Percentiles rank a stretch among this genome's conserved stretches.
phyloP scores from a whole-genome alignment of 2,329 filamentous ascomycete genomes.

The Colletotrichum tamarilloi region DNA sequence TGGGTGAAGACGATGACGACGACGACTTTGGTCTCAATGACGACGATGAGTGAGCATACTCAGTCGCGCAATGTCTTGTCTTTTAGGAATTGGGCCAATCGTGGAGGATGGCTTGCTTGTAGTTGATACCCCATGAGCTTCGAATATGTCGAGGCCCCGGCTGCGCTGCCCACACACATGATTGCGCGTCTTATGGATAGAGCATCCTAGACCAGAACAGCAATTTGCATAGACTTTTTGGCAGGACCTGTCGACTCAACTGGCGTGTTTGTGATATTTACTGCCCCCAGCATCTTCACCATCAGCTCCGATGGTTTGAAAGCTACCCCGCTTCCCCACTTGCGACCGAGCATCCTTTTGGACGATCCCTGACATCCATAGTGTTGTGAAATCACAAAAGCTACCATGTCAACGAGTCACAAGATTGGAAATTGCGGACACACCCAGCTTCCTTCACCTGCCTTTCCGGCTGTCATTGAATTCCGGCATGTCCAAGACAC shows the following conservation, averaged over 20 bases:
- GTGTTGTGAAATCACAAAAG: too few species aligned
- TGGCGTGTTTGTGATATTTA: not conserved
- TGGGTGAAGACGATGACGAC: slow-evolving; percentile 27
- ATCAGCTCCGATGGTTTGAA: not conserved
- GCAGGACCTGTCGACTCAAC: not conserved
- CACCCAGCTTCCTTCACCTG: too few species aligned
- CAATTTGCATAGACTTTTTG: not conserved
- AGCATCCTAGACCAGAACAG: not conserved
- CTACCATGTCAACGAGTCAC: too few species aligned
- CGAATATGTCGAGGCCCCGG: not conserved
- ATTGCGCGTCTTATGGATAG: not conserved
- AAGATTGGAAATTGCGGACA: too few species aligned
- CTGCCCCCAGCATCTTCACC: not conserved
- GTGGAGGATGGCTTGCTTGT: not conserved
- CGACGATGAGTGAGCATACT: slow-evolving; percentile 23
- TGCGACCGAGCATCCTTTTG: too few species aligned
- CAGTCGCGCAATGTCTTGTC: not conserved
- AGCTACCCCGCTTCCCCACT: too few species aligned
- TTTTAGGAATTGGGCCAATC: not conserved
- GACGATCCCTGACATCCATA: too few species aligned
- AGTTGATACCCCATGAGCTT: slow-evolving; percentile 26
- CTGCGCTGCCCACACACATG: not conserved
- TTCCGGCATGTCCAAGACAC: too few species aligned
- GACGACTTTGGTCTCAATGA: slow-evolving; percentile 31
- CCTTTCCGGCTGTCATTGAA: too few species aligned